Evolutionary conservation across 768 basidiomycete species (phyloP).

Genomic region (Rhizopogon sp.): DNA sequence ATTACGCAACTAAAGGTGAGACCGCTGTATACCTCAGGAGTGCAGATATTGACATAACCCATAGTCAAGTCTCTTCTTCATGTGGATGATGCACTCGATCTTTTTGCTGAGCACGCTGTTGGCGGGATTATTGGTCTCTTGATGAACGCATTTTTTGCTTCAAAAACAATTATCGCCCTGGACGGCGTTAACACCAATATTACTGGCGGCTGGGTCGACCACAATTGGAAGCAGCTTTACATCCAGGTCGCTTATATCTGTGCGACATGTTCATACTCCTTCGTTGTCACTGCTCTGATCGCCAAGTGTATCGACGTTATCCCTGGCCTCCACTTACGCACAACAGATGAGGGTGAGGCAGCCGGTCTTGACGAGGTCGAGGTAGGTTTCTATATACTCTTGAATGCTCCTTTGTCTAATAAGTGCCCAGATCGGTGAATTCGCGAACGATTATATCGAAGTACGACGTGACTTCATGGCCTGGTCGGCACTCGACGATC

Average conservation of each 20-base stretch:
- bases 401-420: background rate
- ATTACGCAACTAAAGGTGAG: constrained; percentile 80
- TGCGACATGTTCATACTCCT: constrained; percentile 53
- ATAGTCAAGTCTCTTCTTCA: constrained; percentile 63
- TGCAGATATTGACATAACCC: constrained; percentile 7
- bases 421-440: constrained; percentile 53
- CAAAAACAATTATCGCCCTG: constrained; percentile 53
- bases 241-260: constrained; percentile 67
- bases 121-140: constrained; percentile 78
- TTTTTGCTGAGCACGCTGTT: constrained; percentile 88
- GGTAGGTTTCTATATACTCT: constrained; percentile 31
- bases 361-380: constrained; percentile 71
- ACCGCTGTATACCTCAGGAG: constrained; percentile 2
- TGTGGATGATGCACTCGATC: constrained; percentile 88
- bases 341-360: constrained; percentile 50
- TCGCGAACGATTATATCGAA: constrained; percentile 66
- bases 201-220: constrained; percentile 69
- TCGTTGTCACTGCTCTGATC: constrained; percentile 56
- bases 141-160: constrained; percentile 72
- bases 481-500: constrained; percentile 34
- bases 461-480: constrained; percentile 62
- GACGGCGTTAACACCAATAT: constrained; percentile 59
- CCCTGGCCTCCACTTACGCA: constrained; percentile 53
- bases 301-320: constrained; percentile 52
- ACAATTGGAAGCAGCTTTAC: constrained; percentile 75